These are phyloP conservation scores for Pholiota adiposa DNA, from an alignment of 1,284 basidiomycete species.

Conservation along the genomic window DNA sequence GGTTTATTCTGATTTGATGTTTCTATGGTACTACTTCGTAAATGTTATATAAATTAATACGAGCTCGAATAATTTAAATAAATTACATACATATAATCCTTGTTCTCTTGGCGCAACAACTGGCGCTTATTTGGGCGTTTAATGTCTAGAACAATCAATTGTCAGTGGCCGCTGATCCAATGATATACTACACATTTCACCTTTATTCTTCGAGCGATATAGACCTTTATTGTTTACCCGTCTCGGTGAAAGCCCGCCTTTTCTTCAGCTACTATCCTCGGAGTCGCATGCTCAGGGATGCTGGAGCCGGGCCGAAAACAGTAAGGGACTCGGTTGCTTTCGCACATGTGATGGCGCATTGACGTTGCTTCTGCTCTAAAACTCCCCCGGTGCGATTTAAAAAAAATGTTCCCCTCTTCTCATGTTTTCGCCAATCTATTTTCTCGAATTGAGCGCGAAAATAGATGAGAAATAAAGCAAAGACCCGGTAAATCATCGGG, in stretches of 20 bases:
- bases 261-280: background rate
- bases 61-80: background rate
- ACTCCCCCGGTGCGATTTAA: background rate
- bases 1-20: background rate
- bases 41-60: background rate
- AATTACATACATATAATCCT: background rate
- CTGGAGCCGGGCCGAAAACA: constrained; percentile 4
- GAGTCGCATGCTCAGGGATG: constrained; percentile 1
- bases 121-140: constrained; percentile 11
- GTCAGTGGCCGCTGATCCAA: too few relatives aligned
- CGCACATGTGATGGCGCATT: constrained; percentile 1
- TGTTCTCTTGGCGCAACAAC: too few relatives aligned
- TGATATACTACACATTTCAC: too few relatives aligned
- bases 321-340: background rate
- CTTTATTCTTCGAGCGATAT: too few relatives aligned
- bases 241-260: background rate
- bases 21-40: too few relatives aligned
- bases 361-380: constrained; percentile 9
- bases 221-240: background rate
- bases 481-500: background rate
- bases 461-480: background rate
- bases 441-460: constrained; percentile 4
- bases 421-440: background rate
- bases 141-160: background rate
- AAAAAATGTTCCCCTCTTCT: background rate